Base-by-base conservation (phyloP, 257 asterid species). In the Petunia secreta region DNA sequence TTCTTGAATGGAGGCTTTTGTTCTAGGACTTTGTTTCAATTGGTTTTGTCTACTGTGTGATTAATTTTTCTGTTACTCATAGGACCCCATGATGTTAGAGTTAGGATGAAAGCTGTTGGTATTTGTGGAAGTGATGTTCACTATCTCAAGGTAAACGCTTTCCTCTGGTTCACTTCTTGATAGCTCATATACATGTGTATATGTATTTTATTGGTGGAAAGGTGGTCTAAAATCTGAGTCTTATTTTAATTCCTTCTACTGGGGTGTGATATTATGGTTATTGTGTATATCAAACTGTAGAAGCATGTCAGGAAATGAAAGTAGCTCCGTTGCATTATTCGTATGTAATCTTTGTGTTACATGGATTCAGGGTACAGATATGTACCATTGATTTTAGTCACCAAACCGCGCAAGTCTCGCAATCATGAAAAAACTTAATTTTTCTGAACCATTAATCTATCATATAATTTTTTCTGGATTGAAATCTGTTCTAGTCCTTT, bases 81-180 rank as follows among this genome's bases (percentile, higher is more conserved):
- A 94, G 98, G 98, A 10, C 90, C 98, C 58, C 93, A 84, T 73
- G 97, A 94, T 88, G 98, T 92, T 82, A 92, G 91, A 87, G 89
- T 94, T 84, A 87, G 95, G 82, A 91, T 94, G 91, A 94, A 93
- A 87, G 98, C 98, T 85, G 98, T 94, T 71, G 98, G 98, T 52
- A 94, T 95, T 62, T 95, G 99, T 84, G 99, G 99, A 82, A 95
- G 99, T 87, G 99, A 95, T 89, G 97, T 95, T 86, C 98, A 92
- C 85, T 90, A 88, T 83, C 94, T 90, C 89, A 94, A 89, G 98
- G 98, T 94, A 71, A 82, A 64, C 44, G 41, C 59, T 4, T 25
- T 48, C 25, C 48, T n/a, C 40, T 40, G 57, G 13, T 58, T 37
- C 25, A 0, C 48, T 2, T 6, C 25, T 15, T 40, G 65, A 53